Evolutionary conservation across 768 basidiomycete species (phyloP).

Genomic region (Calocera cornea): DNA sequence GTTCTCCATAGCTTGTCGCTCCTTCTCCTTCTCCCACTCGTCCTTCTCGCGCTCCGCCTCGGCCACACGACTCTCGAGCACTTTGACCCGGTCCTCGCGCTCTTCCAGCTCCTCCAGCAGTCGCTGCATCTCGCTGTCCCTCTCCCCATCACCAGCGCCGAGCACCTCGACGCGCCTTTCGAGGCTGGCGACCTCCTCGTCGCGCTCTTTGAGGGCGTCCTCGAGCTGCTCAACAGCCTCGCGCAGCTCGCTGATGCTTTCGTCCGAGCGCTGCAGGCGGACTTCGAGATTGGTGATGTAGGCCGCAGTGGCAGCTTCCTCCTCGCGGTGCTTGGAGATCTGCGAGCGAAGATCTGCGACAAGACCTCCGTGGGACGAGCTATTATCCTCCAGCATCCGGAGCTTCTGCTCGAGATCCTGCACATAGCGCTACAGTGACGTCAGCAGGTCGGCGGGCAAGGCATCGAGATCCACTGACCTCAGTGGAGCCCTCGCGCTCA

Average conservation of each 20-base stretch:
- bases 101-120: constrained; percentile 59
- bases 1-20: constrained; percentile 38
- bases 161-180: constrained; percentile 58
- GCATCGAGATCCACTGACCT: constrained; percentile 39
- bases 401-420: constrained; percentile 88
- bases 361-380: constrained; percentile 59
- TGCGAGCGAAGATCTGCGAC: constrained; percentile 76
- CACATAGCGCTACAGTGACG: constrained; percentile 61
- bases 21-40: constrained; percentile 50
- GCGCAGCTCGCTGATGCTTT: constrained; percentile 55
- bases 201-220: constrained; percentile 56
- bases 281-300: constrained; percentile 82
- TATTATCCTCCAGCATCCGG: constrained; percentile 68
- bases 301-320: constrained; percentile 52
- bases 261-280: constrained; percentile 64
- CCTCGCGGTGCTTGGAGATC: constrained; percentile 60
- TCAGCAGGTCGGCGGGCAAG: constrained; percentile 7
- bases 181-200: constrained; percentile 54
- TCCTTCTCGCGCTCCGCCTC: constrained; percentile 64
- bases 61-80: constrained; percentile 63
- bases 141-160: constrained; percentile 24
- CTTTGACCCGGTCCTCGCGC: constrained; percentile 60
- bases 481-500: constrained; percentile 82
- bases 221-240: constrained; percentile 66
- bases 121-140: constrained; percentile 70